Evolutionary conservation across 768 basidiomycete species (phyloP).

Genomic region (Calocera cornea): DNA sequence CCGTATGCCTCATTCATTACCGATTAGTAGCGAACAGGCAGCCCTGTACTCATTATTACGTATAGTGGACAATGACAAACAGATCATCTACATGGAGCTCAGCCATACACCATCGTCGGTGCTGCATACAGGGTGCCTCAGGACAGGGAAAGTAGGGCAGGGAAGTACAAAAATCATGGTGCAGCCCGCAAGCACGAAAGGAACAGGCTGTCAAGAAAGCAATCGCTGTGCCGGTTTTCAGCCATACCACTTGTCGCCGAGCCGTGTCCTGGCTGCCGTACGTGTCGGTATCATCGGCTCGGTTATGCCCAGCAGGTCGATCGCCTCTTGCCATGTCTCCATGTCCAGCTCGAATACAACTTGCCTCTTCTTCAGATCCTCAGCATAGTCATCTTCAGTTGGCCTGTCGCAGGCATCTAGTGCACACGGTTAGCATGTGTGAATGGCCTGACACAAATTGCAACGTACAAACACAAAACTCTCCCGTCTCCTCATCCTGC

Average conservation of each 20-base stretch:
- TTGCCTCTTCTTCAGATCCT: conserved; percentile 61
- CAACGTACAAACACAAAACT: conserved; percentile 59
- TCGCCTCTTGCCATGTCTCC: conserved; percentile 82
- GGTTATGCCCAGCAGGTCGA: conserved; percentile 69
- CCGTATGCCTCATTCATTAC: too few relatives aligned
- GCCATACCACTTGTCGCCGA: conserved; percentile 64
- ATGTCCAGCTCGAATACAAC: conserved; percentile 86
- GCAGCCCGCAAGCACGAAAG: neutral
- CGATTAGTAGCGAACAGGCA: too few relatives aligned
- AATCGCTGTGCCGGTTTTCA: conserved; percentile 18
- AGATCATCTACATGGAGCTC: neutral
- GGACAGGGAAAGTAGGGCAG: neutral
- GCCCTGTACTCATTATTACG: too few relatives aligned
- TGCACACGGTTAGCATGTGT: neutral
- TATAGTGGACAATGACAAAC: too few relatives aligned
- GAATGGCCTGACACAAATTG: neutral
- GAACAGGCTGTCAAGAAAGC: neutral
- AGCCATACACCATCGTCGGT: neutral
- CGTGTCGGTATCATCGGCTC: conserved; percentile 65
- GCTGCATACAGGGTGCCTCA: neutral
- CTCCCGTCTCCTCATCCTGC: conserved; percentile 43
- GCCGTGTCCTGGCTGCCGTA: conserved; percentile 38
- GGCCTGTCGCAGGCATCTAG: conserved; percentile 54
- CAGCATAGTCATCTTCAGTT: conserved; percentile 44
- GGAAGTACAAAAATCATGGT: neutral